Conservation (phyloP, 1,139 yeast genomes). For the Blastobotrys petasosporus region DNA sequence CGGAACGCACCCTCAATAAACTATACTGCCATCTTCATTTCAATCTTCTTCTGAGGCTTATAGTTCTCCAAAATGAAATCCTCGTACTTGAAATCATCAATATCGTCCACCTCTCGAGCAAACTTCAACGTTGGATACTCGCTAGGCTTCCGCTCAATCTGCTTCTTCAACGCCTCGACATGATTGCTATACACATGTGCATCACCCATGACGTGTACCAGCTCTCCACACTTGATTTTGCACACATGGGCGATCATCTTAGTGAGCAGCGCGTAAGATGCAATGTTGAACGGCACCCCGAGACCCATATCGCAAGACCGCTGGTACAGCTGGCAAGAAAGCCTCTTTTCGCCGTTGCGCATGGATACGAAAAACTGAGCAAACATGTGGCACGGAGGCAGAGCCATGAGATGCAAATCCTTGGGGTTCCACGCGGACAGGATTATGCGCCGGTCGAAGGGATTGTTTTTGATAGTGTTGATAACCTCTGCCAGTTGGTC, state of each 20-base stretch:
- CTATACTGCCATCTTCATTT: slow-evolving; percentile 73
- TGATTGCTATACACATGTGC: slow-evolving; percentile 93
- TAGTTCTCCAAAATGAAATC: slow-evolving; percentile 79
- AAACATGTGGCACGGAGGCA: slow-evolving; percentile 97
- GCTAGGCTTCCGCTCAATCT: slow-evolving; percentile 66
- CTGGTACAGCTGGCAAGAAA: slow-evolving; percentile 87
- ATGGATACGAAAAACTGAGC: slow-evolving; percentile 90
- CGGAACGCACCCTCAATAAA: no score
- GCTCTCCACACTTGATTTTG: slow-evolving; percentile 91
- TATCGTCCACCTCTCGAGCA: slow-evolving; percentile 57
- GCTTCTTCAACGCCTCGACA: slow-evolving; percentile 80
- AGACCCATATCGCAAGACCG: slow-evolving; percentile 99
- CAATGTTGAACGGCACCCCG: slow-evolving; percentile 97
- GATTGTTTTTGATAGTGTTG: slow-evolving; percentile 72
- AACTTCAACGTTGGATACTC: slow-evolving; percentile 72
- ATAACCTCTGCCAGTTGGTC: slow-evolving; percentile 85
- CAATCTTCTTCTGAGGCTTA: slow-evolving; percentile 74
- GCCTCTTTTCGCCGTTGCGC: slow-evolving; percentile 47
- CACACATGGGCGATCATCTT: slow-evolving; percentile 94
- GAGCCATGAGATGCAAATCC: slow-evolving; percentile 86
- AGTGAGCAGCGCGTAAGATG: slow-evolving; percentile 87
- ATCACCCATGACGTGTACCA: slow-evolving; percentile 93
- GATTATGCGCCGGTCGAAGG: slow-evolving; percentile 89
- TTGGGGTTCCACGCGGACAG: slow-evolving; percentile 99
- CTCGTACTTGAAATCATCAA: slow-evolving; percentile 83